Base-by-base conservation (phyloP, 2,329 filamentous ascomycete species). In the Magnaporthales sp. region DNA sequence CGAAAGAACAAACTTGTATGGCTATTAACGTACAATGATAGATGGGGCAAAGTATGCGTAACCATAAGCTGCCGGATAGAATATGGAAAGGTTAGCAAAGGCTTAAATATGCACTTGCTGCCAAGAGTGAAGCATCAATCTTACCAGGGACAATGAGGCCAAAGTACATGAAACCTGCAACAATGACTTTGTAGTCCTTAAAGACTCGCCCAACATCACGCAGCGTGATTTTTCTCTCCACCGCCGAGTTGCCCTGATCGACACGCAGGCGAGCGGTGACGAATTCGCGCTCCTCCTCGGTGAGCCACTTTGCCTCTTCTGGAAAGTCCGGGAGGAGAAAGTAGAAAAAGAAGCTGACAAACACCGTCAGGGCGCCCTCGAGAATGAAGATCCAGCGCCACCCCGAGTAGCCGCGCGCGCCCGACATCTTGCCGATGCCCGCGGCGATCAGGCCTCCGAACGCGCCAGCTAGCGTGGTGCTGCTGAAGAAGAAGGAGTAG, bases 401-500 rank as follows among this genome's bases (percentile, higher is more conserved):
- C 10, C 89, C 91, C 1, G 76, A 72, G 72, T 93, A 95, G 26
- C 86, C 87, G 9, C 81, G 77, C 11, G 91, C 70, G 3, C 85
- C 85, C 70, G 92, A 85, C 91, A 97, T 93, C 73, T 95, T 91
- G n/a, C 91, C 91, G 69, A 97, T 96, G 0, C 89, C 93, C 1
- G 88, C 89, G 0, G 93, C 93, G 4, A 97, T 83, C 1, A 97
- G 83, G 2, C 93, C 93, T 60, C 92, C 93, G 72, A 97, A 97
- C 0, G 92, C 91, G 32, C 91, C 91, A 1, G 91, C 91, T 3
- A 94, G 80, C 0, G 89, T 91, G 0, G 91, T 93, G 30, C 85
- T 91, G 73, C 86, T 89, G 81, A 98, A 98, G 83, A 98, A 98
- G 81, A 98, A 93, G 19, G 89, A 91, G 79, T 93, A 97, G 31